Base-by-base conservation (phyloP, 257 asterid species). In the Petunia secreta region DNA sequence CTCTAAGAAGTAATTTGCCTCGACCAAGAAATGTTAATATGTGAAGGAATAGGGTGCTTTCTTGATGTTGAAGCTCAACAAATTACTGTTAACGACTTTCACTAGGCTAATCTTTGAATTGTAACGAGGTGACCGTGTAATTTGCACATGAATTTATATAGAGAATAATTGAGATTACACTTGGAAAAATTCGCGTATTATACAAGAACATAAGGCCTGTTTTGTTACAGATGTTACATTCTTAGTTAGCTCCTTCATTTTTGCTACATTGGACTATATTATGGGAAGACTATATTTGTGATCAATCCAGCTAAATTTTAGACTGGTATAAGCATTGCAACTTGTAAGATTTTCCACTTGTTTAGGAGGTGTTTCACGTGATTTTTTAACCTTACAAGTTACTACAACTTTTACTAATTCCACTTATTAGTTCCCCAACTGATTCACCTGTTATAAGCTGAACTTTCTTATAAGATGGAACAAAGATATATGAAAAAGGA, bases 41-140 rank as follows among this genome's bases (percentile, higher is more conserved):
- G 25, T 25, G 25, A 25, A 62, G 11, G 43, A 34, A 62, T 69
- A 5, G 76, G 76, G 58, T 44, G 58, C 13, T 69, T 46, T 69
- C 59, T 46, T 69, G 77, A 69, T 46, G 58, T 69, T 69, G 77
- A 46, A 69, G 16, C 11, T 46, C 59, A 69, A 69, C 77, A 59
- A 46, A 16, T 69, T 25, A 69, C 43, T 69, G n/a, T 46, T 34
- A 8, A 36, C 25, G 0, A 25, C 25, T 25, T 25, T 25, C 25
- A 25, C 25, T 25, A 25, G 25, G 25, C 25, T 25, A 25, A 25
- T 25, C 25, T 25, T 25, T 25, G 25, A 25, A 25, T 25, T 25
- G 25, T 25, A 25, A 25, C 25, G 25, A 25, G 25, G 25, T 25
- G 25, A 25, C 25, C 25, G 11, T 50, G 14, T 3, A 66, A 66